These are phyloP conservation scores for Kentomonas sorsogonicus DNA, from an alignment of 208 protist genomes.

Conservation along the genomic window DNA sequence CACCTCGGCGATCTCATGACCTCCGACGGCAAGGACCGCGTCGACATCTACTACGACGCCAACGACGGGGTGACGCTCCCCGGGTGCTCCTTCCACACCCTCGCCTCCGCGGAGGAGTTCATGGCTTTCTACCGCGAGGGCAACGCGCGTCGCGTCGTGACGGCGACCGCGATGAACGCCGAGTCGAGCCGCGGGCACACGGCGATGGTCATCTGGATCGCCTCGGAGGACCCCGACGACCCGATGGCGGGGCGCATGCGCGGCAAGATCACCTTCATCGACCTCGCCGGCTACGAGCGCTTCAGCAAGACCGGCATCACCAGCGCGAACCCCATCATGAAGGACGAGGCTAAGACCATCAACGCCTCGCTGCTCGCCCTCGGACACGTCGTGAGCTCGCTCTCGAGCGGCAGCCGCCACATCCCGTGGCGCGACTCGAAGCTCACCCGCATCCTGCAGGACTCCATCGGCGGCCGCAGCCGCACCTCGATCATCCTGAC, in stretches of 20 bases:
- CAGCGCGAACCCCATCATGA: constrained; percentile 63
- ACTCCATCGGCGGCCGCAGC: constrained; percentile 88
- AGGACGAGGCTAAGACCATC: constrained; percentile 89
- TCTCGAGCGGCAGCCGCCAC: constrained; percentile 62
- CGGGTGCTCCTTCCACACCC: constrained; percentile 56
- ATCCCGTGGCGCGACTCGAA: constrained; percentile 92
- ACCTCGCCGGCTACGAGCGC: constrained; percentile 86
- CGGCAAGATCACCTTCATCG: constrained; percentile 89
- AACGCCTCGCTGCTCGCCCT: constrained; percentile 84
- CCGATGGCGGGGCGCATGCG: constrained; percentile 34
- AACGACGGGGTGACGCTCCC: constrained; percentile 65
- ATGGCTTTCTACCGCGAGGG: constrained; percentile 81
- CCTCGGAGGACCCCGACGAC: constrained; percentile 50
- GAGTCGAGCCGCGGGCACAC: constrained; percentile 87
- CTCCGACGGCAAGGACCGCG: constrained; percentile 51
- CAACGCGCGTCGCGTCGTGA: constrained; percentile 77
- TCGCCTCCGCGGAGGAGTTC: constrained; percentile 58
- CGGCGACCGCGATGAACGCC: constrained; percentile 87
- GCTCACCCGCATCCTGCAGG: constrained; percentile 88
- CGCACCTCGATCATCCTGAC: constrained; percentile 87
- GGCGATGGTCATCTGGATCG: constrained; percentile 70
- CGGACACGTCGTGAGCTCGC: constrained; percentile 77
- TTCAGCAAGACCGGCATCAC: constrained; percentile 88
- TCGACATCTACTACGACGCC: constrained; percentile 74
- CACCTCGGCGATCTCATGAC: constrained; percentile 79